Base-by-base conservation (phyloP, 108 stramenopile species). In the Poteriospumella lacustris region DNA sequence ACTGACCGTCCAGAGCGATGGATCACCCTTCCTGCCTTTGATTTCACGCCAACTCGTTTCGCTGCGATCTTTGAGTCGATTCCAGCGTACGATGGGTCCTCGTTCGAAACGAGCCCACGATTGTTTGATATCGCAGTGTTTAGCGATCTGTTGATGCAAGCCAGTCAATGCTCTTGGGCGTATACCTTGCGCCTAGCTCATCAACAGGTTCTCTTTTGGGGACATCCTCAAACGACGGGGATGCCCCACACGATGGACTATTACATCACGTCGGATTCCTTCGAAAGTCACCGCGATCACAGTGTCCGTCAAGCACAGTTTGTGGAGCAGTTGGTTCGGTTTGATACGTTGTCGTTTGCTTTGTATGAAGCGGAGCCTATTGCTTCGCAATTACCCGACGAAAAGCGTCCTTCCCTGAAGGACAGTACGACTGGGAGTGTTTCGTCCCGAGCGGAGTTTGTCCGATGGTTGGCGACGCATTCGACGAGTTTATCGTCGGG, bases 311-410 rank as follows among this genome's bases (percentile, higher is more conserved):
- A 68, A 15, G 24, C 19, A 36, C 28, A 34, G 41, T 73, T 12
- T 56, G 26, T 42, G 19, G 70, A 73, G 41, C 70, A 73, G 41
- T 56, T 73, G 28, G 70, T 73, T 73, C 5, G 12, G 9, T 73
- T 73, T 42, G 44, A 73, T 44, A 33, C 70, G 5, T 38, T 73
- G 5, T 73, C 70, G 5, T 44, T 56, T 24, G 26, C 26, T 12
- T 38, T 73, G 34, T 68, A 19, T 39, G 38, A 36, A 15, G 28
- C 28, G 19, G 64, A 68, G 34, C 15, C 19, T 68, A 39, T 19
- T 39, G 34, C 12, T 40, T n/a, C n/a, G n/a, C n/a, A n/a, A n/a
- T n/a, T n/a, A n/a, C n/a, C n/a, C n/a, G n/a, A n/a, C n/a, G n/a
- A n/a, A n/a, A n/a, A n/a, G n/a, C n/a, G n/a, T n/a, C n/a, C n/a